Base-by-base conservation (phyloP, 257 asterid genomes). In the Ballota nigra region DNA sequence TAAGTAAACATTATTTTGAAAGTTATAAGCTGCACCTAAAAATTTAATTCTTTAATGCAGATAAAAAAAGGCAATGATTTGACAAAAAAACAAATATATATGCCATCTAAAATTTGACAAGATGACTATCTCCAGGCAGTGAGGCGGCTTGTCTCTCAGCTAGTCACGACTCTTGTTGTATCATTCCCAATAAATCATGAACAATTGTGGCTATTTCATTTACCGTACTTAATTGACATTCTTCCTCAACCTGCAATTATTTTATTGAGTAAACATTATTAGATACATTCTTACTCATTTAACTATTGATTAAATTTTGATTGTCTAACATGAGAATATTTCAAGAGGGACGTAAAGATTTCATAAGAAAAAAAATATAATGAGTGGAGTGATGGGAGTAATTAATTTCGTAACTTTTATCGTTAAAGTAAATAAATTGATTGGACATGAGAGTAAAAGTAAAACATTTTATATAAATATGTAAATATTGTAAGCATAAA, bases 141-240 rank as follows among this genome's bases (percentile, higher is more conserved):
- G n/a, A n/a, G n/a, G n/a, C n/a, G n/a, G n/a, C n/a, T n/a, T n/a
- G n/a, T n/a, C n/a, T n/a, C n/a, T n/a, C n/a, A n/a, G n/a, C n/a
- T n/a, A n/a, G n/a, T n/a, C n/a, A 5, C 12, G 86, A 83, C 66
- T 83, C 84, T 75, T 83, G 83, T 70, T 86, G 73, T 74, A 87
- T 84, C 96, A 86, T 80, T 53, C 78, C 85, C 70, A 90, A 72
- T 61, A 90, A 74, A 8, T 83, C 92, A 79, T 90, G 92, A 47
- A 90, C 91, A 26, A 82, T 81, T 56, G 74, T 88, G 8, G 96
- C 96, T 26, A 90, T 84, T n/a, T 90, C 96, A 74, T 82, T 81
- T 55, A 75, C 95, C 23, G 92, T 86, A 33, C 68, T 82, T 52
- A 90, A 72, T 66, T 70, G 82, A 73, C 96, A 85, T 26, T 82